Conservation (phyloP, 2,329 filamentous ascomycete species). For the Neofusicoccum parvum region DNA sequence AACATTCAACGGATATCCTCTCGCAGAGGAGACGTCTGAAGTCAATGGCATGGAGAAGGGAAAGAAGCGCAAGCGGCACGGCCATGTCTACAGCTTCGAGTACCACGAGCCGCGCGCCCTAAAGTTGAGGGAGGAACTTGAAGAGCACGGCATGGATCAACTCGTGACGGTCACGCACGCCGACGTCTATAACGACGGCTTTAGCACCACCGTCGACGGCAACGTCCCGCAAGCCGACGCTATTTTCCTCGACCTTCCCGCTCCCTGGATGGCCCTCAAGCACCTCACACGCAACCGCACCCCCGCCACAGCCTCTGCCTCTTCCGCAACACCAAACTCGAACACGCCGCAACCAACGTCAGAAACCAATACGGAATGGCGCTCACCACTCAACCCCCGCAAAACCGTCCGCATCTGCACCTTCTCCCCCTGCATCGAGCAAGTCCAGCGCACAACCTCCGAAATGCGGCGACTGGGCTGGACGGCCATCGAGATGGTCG, state of each 20-base stretch:
- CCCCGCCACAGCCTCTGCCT: slow-evolving; percentile 27
- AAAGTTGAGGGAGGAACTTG: slow-evolving; percentile 70
- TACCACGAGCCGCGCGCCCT: slow-evolving; percentile 73
- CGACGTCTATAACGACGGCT: slow-evolving; percentile 77
- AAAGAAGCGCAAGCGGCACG: slow-evolving; percentile 48
- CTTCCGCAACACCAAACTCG: background rate
- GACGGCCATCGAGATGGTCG: slow-evolving; percentile 92
- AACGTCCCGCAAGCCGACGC: slow-evolving; percentile 62
- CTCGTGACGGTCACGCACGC: slow-evolving; percentile 75
- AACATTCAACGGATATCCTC: slow-evolving; percentile 71
- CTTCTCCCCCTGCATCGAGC: slow-evolving; percentile 96
- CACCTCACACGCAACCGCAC: slow-evolving; percentile 64
- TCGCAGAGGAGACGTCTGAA: slow-evolving; percentile 34
- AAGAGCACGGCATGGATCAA: slow-evolving; percentile 65
- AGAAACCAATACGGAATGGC: slow-evolving; percentile 30
- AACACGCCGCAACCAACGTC: slow-evolving; percentile 8
- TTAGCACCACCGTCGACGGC: slow-evolving; percentile 43
- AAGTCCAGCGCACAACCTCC: slow-evolving; percentile 84
- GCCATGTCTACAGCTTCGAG: slow-evolving; percentile 81
- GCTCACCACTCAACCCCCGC: slow-evolving; percentile 68
- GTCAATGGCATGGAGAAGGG: slow-evolving; percentile 19
- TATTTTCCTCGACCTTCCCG: slow-evolving; percentile 78
- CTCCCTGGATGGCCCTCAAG: slow-evolving; percentile 77
- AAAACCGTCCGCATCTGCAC: slow-evolving; percentile 80
- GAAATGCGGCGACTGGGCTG: slow-evolving; percentile 79